Percentiles rank a stretch among this genome's conserved stretches.
These are phyloP conservation scores for Mycena galopus DNA, from an alignment of 768 basidiomycete species.

Conservation along the genomic window DNA sequence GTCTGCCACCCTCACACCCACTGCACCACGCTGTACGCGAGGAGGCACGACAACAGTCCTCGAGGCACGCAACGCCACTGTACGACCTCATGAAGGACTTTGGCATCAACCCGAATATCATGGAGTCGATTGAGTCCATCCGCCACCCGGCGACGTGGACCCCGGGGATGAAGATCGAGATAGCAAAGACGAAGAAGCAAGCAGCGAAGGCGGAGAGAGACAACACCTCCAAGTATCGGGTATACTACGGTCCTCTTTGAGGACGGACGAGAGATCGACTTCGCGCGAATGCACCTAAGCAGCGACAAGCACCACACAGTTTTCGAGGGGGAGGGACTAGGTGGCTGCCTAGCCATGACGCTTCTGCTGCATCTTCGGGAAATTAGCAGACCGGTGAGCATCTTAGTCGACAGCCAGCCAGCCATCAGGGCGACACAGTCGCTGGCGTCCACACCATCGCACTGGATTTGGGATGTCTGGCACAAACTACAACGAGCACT, in stretches of 20 bases:
- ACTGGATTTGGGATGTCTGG: too few relatives aligned
- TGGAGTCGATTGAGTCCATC: background rate
- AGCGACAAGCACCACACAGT: too few relatives aligned
- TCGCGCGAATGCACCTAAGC: too few relatives aligned
- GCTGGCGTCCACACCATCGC: too few relatives aligned
- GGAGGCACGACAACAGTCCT: background rate
- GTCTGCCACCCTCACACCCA: background rate
- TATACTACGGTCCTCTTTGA: too few relatives aligned
- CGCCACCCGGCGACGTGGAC: background rate
- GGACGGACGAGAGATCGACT: too few relatives aligned
- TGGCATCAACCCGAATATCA: too few relatives aligned
- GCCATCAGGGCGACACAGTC: background rate
- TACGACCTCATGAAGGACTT: too few relatives aligned
- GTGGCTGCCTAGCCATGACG: background rate
- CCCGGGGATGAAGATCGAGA: background rate
- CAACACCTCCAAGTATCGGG: too few relatives aligned
- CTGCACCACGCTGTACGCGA: background rate
- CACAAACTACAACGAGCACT: too few relatives aligned
- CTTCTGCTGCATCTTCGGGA: background rate
- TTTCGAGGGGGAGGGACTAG: too few relatives aligned
- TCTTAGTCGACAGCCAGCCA: background rate
- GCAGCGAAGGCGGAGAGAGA: background rate
- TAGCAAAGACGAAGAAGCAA: conserved; percentile 2
- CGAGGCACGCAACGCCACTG: background rate
- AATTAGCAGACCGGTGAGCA: background rate